Evolutionary conservation across 805 yeast genomes (phyloP).

Genomic region (Monosporozyma yasuniensis): DNA sequence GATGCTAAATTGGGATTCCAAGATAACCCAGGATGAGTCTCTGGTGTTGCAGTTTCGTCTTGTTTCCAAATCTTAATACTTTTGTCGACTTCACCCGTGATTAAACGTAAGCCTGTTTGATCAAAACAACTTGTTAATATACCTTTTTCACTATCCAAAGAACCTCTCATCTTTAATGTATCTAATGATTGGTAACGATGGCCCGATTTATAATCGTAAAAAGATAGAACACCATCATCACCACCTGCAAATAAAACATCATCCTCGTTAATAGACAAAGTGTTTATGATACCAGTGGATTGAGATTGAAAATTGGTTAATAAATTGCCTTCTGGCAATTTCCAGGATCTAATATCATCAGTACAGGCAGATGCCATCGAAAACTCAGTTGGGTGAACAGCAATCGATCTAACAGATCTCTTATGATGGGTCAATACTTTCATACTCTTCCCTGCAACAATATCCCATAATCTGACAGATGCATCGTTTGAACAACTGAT

Average conservation of each 20-base stretch:
- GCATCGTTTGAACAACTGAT: conserved; percentile 77
- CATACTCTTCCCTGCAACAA: conserved; percentile 61
- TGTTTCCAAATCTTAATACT: conserved; percentile 69
- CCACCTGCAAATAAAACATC: conserved; percentile 72
- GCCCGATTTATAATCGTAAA: conserved; percentile 74
- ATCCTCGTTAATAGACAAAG: conserved; percentile 51
- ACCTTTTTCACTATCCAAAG: conserved; percentile 56
- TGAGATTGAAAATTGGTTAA: conserved; percentile 44
- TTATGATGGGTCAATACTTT: conserved; percentile 77
- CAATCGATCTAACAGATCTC: conserved; percentile 68
- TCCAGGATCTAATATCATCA: conserved; percentile 78
- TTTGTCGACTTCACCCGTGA: conserved; percentile 89
- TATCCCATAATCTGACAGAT: conserved; percentile 84
- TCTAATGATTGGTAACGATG: conserved; percentile 44
- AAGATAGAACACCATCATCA: conserved; percentile 69
- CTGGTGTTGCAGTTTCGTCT: conserved; percentile 28
- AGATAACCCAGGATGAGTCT: conserved; percentile 23
- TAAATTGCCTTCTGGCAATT: conserved; percentile 65
- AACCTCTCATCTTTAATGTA: conserved; percentile 60
- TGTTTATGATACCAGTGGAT: conserved; percentile 46
- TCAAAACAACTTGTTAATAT: conserved; percentile 69
- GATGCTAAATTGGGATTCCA: conserved; percentile 26
- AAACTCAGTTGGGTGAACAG: conserved; percentile 56
- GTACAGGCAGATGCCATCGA: conserved; percentile 77
- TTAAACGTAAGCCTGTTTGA: conserved; percentile 64